Percentiles rank a stretch among this genome's conserved stretches.
phyloP scores from a whole-genome alignment of 495 filamentous ascomycete species.

The Bacidia rubella region DNA sequence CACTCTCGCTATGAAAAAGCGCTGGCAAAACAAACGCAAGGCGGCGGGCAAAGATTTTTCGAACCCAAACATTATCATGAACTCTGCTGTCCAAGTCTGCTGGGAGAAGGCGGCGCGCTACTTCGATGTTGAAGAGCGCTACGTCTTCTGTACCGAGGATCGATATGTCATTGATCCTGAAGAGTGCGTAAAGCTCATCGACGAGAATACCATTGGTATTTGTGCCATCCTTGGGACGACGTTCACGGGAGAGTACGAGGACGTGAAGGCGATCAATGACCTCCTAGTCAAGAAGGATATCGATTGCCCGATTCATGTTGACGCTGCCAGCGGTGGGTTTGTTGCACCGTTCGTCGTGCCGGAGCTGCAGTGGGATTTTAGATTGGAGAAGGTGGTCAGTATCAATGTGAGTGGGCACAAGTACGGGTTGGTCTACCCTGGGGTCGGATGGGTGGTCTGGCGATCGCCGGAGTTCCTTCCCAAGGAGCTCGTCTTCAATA shows the following conservation, averaged over 20 bases:
- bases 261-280: slow-evolving; percentile 80
- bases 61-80: slow-evolving; percentile 83
- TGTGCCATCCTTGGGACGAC: slow-evolving; percentile 81
- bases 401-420: slow-evolving; percentile 94
- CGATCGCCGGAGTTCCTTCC: slow-evolving; percentile 69
- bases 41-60: slow-evolving; percentile 62
- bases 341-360: slow-evolving; percentile 81
- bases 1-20: slow-evolving; percentile 87
- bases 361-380: slow-evolving; percentile 74
- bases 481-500: slow-evolving; percentile 89
- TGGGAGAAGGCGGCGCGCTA: slow-evolving; percentile 96
- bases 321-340: slow-evolving; percentile 82
- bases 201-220: slow-evolving; percentile 94
- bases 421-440: slow-evolving; percentile 47
- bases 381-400: slow-evolving; percentile 69
- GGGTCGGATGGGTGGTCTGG: slow-evolving; percentile 90
- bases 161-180: slow-evolving; percentile 80
- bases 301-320: slow-evolving; percentile 77
- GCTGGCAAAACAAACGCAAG: slow-evolving; percentile 74
- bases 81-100: slow-evolving; percentile 82
- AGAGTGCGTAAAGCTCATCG: slow-evolving; percentile 67
- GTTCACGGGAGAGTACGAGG: slow-evolving; percentile 93
- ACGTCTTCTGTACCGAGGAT: slow-evolving; percentile 67
- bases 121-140: slow-evolving; percentile 84
- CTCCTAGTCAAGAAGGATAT: slow-evolving; percentile 55